A percentile compares a stretch with the other conserved stretches of the same genome.
Evolutionary conservation across 192 early-diverging fungal genomes (phyloP).

Genomic region (Coemansia sp.): DNA sequence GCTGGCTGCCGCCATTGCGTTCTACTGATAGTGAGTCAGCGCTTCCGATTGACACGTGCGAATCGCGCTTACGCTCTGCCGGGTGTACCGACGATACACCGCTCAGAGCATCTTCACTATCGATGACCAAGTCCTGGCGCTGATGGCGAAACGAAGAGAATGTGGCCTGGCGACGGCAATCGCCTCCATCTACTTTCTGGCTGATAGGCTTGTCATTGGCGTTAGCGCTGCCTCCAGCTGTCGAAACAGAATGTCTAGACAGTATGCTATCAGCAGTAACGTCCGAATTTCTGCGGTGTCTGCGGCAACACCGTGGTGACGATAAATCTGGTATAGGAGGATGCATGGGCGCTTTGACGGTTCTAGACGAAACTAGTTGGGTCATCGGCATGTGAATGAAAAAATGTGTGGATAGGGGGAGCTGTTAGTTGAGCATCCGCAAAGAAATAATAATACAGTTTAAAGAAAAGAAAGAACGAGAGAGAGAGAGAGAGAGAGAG

Average conservation of each 20-base stretch:
- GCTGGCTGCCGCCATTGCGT: slow-evolving; percentile 3
- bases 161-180: neutral
- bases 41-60: neutral
- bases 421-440: slow-evolving; percentile 9
- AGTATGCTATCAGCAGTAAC: slow-evolving; percentile 23
- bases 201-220: neutral
- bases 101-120: slow-evolving; percentile 5
- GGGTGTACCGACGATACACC: neutral
- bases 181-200: neutral
- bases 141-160: neutral
- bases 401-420: neutral
- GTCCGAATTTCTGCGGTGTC: slow-evolving; percentile 41
- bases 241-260: slow-evolving; percentile 10
- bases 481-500: slow-evolving; percentile 3
- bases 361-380: neutral
- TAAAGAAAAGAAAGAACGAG: neutral
- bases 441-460: slow-evolving; percentile 1
- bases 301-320: slow-evolving; percentile 29
- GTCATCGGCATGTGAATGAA: slow-evolving; percentile 8
- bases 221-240: slow-evolving; percentile 1
- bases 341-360: slow-evolving; percentile 1
- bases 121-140: slow-evolving; percentile 1
- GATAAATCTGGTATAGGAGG: slow-evolving; percentile 6
- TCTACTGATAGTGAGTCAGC: slow-evolving; percentile 14
- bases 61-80: slow-evolving; percentile 7